Percentiles rank a stretch among this genome's conserved stretches.
Evolutionary conservation across 106 monocot genomes (phyloP).

Genomic region (Alisma plantagoaquatica): DNA sequence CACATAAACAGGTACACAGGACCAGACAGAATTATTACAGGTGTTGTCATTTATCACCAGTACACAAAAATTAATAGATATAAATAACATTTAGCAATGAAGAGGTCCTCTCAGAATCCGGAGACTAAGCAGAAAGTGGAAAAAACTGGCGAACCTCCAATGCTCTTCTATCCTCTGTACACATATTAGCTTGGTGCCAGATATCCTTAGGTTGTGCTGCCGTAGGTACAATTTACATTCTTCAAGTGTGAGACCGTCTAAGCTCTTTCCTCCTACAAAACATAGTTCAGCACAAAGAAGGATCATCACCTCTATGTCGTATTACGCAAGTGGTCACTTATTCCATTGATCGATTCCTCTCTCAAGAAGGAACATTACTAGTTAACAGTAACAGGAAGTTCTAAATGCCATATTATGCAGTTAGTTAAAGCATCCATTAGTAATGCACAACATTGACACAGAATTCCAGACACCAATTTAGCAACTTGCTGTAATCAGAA

Average conservation of each 20-base stretch:
- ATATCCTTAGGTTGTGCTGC: constrained; percentile 7
- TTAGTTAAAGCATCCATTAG: background rate
- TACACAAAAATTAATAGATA: background rate
- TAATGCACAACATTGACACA: background rate
- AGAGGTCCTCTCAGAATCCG: background rate
- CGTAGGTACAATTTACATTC: constrained; percentile 14
- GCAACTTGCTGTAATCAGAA: background rate
- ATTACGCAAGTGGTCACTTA: background rate
- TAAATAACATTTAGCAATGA: background rate
- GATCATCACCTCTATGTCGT: background rate
- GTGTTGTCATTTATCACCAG: background rate
- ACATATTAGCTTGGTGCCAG: constrained; percentile 12
- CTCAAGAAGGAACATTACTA: background rate
- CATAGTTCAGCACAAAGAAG: too few relatives aligned
- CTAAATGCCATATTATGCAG: too few relatives aligned
- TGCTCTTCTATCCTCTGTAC: constrained; percentile 17
- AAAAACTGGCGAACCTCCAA: constrained; percentile 14
- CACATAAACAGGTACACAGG: background rate
- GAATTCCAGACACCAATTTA: background rate
- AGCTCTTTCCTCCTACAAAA: constrained; percentile 6
- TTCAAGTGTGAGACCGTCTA: constrained; percentile 8
- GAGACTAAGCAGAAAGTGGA: background rate
- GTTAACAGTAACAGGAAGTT: too few relatives aligned
- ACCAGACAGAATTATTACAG: background rate
- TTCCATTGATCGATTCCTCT: too few relatives aligned